These are phyloP conservation scores for Zarea fungicola DNA, from an alignment of 2,329 filamentous ascomycete species.

Conservation along the genomic window DNA sequence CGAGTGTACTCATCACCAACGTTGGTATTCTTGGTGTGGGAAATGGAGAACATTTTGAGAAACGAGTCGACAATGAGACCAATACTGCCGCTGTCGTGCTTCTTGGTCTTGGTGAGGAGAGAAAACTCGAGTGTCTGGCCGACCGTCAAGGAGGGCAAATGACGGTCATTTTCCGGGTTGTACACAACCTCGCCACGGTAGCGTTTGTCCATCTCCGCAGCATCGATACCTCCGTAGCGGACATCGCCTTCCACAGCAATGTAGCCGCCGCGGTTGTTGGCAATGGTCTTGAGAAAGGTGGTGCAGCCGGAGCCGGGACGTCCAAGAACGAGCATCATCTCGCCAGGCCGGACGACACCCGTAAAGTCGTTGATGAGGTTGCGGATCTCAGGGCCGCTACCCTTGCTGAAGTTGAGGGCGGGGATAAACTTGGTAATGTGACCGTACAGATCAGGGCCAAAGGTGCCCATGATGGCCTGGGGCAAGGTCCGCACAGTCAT, in stretches of 20 bases:
- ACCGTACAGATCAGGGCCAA: constrained; percentile 72
- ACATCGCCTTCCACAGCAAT: constrained; percentile 63
- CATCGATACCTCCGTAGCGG: constrained; percentile 50
- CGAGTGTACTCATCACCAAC: constrained; percentile 69
- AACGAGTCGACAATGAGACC: constrained; percentile 65
- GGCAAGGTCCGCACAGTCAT: constrained; percentile 69
- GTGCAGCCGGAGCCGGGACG: constrained; percentile 70
- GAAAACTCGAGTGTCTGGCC: constrained; percentile 75
- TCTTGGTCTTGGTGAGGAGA: constrained; percentile 68
- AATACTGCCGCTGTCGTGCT: constrained; percentile 57
- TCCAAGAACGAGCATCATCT: constrained; percentile 49
- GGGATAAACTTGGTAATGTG: constrained; percentile 16
- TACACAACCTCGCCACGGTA: constrained; percentile 60
- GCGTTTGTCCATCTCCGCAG: constrained; percentile 42
- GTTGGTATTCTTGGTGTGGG: constrained; percentile 66
- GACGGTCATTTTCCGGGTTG: constrained; percentile 67
- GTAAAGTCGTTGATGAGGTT: constrained; percentile 29
- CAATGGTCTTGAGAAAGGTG: constrained; percentile 71
- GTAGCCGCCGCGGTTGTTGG: constrained; percentile 63
- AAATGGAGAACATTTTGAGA: constrained; percentile 73
- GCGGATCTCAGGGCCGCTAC: constrained; percentile 19
- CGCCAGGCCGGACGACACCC: constrained; percentile 29
- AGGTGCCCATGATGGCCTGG: constrained; percentile 69
- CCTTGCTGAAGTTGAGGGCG: constrained; percentile 9
- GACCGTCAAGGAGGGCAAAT: constrained; percentile 69